phyloP scores from a whole-genome alignment of 2,329 filamentous ascomycete genomes.

The Pseudogymnoascus sp. region DNA sequence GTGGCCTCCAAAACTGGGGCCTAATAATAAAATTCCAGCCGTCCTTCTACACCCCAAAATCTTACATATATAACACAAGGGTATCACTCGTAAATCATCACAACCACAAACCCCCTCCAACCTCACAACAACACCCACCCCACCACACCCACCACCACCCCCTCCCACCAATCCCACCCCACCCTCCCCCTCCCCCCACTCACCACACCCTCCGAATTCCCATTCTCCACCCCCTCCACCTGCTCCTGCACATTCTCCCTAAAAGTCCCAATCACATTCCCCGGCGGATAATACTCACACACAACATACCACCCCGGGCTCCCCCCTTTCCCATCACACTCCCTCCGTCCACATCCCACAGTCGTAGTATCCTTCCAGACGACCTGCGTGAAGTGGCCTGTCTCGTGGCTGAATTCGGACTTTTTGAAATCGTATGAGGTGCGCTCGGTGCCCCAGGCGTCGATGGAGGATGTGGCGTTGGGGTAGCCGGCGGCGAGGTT shows the following conservation, averaged over 20 bases:
- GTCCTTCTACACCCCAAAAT: neutral
- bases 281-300: constrained; percentile 61
- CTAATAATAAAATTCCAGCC: neutral
- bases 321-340: constrained; percentile 30
- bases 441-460: constrained; percentile 57
- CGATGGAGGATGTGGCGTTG: constrained; percentile 50
- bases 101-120: neutral
- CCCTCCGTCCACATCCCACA: constrained; percentile 43
- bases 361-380: constrained; percentile 57
- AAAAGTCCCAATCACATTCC: constrained; percentile 51
- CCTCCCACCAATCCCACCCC: neutral
- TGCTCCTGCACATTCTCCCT: constrained; percentile 35
- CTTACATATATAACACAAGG: neutral
- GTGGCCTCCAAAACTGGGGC: neutral
- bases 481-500: constrained; percentile 62
- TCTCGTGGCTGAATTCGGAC: constrained; percentile 47
- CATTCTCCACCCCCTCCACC: constrained; percentile 21
- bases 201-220: neutral
- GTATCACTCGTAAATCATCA: neutral
- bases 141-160: neutral
- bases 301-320: constrained; percentile 53
- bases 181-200: neutral
- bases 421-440: constrained; percentile 48
- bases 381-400: constrained; percentile 65
- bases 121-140: neutral